Percentiles rank a stretch among this genome's conserved stretches.
phyloP scores from a whole-genome alignment of 495 filamentous ascomycete species.

The Lichina pygmaea region DNA sequence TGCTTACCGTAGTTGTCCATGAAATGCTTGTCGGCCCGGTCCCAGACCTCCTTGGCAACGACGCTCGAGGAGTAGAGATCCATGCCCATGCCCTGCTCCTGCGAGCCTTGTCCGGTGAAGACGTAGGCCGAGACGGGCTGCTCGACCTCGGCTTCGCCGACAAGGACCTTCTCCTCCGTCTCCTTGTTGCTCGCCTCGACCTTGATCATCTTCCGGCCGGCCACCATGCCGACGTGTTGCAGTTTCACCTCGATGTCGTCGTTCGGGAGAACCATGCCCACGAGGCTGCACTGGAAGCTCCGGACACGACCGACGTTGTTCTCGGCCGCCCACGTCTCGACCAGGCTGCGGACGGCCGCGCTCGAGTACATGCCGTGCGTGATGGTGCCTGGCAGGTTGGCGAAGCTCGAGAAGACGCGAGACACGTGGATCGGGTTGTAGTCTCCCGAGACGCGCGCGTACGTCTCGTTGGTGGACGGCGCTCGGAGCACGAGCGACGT shows the following conservation, averaged over 20 bases:
- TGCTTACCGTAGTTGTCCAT: conserved; percentile 85
- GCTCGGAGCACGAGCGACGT: conserved; percentile 64
- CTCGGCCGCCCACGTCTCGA: conserved; percentile 97
- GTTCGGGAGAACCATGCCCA: conserved; percentile 94
- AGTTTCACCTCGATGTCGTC: conserved; percentile 83
- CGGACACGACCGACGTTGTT: conserved; percentile 94
- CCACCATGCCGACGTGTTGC: conserved; percentile 92
- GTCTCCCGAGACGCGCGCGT: conserved; percentile 89
- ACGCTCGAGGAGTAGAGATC: conserved; percentile 79
- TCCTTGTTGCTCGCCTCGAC: conserved; percentile 84
- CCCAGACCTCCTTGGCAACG: conserved; percentile 94
- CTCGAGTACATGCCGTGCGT: conserved; percentile 99
- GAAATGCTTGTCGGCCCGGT: conserved; percentile 90
- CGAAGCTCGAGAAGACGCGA: conserved; percentile 82
- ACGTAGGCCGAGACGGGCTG: conserved; percentile 94
- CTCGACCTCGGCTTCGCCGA: conserved; percentile 92
- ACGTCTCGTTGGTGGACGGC: conserved; percentile 92
- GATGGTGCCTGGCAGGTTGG: conserved; percentile 83
- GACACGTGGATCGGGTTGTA: conserved; percentile 99
- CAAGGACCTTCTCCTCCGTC: conserved; percentile 78
- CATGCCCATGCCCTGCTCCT: conserved; percentile 99
- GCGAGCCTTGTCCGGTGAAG: conserved; percentile 92
- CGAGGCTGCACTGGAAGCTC: conserved; percentile 82
- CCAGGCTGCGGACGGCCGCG: conserved; percentile 87
- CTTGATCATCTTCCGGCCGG: conserved; percentile 96